phyloP scores from a whole-genome alignment of 495 filamentous ascomycete species.

The Paragyromitra xinjiangensis region DNA sequence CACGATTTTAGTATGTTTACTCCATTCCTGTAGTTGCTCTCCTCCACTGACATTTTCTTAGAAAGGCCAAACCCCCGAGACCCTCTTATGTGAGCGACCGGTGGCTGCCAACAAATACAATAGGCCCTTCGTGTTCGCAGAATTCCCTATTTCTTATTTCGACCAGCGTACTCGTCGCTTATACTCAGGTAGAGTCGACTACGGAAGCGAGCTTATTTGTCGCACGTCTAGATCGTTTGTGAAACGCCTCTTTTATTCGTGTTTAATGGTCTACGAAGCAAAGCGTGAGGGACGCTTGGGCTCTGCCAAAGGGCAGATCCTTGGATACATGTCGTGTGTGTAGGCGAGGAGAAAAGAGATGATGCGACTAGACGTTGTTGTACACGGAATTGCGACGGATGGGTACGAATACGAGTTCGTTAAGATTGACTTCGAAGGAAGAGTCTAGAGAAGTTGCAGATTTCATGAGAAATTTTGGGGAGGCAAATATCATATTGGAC shows the following conservation, averaged over 20 bases:
- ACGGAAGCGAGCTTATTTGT: not conserved
- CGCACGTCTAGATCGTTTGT: not conserved
- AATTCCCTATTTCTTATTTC: not conserved
- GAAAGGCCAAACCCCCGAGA: not conserved
- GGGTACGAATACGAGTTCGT: not conserved
- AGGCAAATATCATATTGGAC: not conserved
- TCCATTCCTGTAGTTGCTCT: slow-evolving; percentile 1
- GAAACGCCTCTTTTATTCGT: not conserved
- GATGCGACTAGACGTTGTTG: not conserved
- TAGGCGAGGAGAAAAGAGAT: not conserved
- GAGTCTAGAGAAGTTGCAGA: not conserved
- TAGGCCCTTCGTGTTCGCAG: not conserved
- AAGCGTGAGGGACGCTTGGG: not conserved
- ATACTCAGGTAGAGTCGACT: not conserved
- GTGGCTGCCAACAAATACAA: not conserved
- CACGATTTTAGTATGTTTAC: not conserved
- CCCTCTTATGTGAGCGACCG: not conserved
- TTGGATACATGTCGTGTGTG: not conserved
- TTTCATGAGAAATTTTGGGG: not conserved
- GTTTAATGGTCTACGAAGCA: not conserved
- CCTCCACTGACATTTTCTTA: not conserved
- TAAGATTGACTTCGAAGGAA: not conserved
- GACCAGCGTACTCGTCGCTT: not conserved
- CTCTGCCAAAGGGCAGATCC: not conserved
- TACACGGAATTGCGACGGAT: not conserved